These are phyloP conservation scores for Panus rudis DNA, from an alignment of 768 basidiomycete species.

Conservation along the genomic window DNA sequence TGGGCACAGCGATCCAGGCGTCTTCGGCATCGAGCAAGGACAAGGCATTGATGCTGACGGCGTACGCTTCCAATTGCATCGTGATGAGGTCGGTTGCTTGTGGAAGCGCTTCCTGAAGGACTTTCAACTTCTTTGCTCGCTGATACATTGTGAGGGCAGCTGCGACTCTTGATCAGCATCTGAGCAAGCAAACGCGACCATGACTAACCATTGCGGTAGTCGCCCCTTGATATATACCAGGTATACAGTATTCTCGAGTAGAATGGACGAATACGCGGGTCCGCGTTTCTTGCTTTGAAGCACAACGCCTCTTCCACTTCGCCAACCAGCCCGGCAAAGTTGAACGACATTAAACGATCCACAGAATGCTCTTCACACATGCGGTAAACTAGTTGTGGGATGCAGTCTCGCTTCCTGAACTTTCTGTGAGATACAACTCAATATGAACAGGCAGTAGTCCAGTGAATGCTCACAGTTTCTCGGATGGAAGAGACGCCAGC, in stretches of 20 bases:
- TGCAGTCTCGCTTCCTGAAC: conserved; percentile 74
- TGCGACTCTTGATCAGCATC: conserved; percentile 24
- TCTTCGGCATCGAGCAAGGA: conserved; percentile 73
- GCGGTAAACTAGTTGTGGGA: conserved; percentile 75
- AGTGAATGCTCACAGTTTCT: conserved; percentile 56
- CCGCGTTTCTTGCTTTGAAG: conserved; percentile 91
- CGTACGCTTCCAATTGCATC: conserved; percentile 73
- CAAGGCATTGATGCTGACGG: conserved; percentile 84
- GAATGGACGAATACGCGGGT: conserved; percentile 77
- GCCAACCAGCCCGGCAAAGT: conserved; percentile 76
- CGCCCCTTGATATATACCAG: conserved; percentile 83
- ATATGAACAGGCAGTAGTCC: conserved; percentile 3
- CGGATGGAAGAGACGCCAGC: conserved; percentile 66
- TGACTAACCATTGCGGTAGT: conserved; percentile 82
- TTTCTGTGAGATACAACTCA: too few species aligned
- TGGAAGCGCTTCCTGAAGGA: conserved; percentile 27
- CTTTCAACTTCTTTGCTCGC: conserved; percentile 71
- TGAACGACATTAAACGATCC: conserved; percentile 69
- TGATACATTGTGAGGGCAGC: conserved; percentile 93
- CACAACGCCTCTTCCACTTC: conserved; percentile 85
- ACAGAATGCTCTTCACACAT: conserved; percentile 91
- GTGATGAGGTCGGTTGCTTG: conserved; percentile 47
- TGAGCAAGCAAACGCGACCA: conserved; percentile 2
- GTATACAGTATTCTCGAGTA: conserved; percentile 92
- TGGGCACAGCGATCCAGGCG: conserved; percentile 76